These are phyloP conservation scores for Phytophthora europaea DNA, from an alignment of 352 stramenopile genomes.

Conservation along the genomic window DNA sequence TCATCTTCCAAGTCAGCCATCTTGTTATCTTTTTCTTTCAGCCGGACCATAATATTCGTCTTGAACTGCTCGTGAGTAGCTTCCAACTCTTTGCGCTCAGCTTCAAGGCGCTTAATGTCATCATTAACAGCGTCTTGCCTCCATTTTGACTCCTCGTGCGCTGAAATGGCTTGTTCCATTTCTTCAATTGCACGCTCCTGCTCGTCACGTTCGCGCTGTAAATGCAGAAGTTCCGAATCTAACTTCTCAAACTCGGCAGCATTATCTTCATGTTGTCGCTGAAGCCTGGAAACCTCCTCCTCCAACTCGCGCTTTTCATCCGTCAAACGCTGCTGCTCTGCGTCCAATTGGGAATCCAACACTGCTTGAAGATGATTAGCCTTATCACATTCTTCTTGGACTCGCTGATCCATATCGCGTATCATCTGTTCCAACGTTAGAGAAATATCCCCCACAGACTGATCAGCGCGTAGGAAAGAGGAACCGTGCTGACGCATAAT, in stretches of 20 bases:
- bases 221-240: conserved; percentile 44
- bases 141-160: conserved; percentile 42
- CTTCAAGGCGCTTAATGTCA: conserved; percentile 34
- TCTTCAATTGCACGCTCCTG: conserved; percentile 49
- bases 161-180: conserved; percentile 51
- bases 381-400: conserved; percentile 59
- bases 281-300: conserved; percentile 36
- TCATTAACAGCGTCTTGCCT: conserved; percentile 18
- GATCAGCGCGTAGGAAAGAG: conserved; percentile 27
- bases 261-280: conserved; percentile 38
- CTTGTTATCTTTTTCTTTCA: conserved; percentile 46
- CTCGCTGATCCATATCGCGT: conserved; percentile 45
- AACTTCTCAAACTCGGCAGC: conserved; percentile 35
- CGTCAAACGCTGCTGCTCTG: conserved; percentile 33
- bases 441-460: conserved; percentile 38
- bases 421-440: conserved; percentile 57
- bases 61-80: conserved; percentile 50
- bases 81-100: conserved; percentile 43
- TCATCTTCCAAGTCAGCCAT: conserved; percentile 58
- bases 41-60: conserved; percentile 33
- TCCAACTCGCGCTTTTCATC: conserved; percentile 36
- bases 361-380: conserved; percentile 49
- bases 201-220: conserved; percentile 62
- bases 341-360: conserved; percentile 41
- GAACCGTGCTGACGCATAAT: conserved; percentile 26